Base-by-base conservation (phyloP, 257 asterid species). In the Przewalskia tangutica region DNA sequence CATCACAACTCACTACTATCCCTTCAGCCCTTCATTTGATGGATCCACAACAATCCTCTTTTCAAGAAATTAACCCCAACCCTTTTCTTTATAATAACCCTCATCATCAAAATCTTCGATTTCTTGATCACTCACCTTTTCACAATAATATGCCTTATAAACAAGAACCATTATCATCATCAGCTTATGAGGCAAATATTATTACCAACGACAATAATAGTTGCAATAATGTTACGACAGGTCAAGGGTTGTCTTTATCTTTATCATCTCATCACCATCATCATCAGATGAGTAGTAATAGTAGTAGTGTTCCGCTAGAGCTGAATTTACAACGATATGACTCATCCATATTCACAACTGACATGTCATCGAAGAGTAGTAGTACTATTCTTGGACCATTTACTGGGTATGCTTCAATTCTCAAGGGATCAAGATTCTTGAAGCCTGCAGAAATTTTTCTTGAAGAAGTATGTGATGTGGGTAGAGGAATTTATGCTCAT, bases 211-310 rank as follows among this genome's bases (percentile, higher is more conserved):
- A 4, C 50, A 56, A 38, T 36, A 34, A 3, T 70, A 18, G 1
- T 40, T 8, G 3, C 36, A 84, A 62, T 50, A 77, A 42, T 3
- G 58, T 77, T 14, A 67, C 38, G 7, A 68, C 36, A 17, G 90
- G 92, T 63, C 97, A 93, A 76, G 97, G 95, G 55, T 83, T 95
- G 81, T 95, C 97, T 23, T 59, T 95, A 58, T 93, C 99, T 8
- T 81, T 95, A 5, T 93, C 98, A 1, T 90, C 88, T 86, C 91
- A 88, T 1, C 9, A 48, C 50, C 85, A 71, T 48, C 17, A 53
- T 53, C n/a, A 68, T 17, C 50, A 42, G 2, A 10, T 2, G 40
- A 62, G 3, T 23, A 80, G 55, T 16, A 73, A 7, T 70, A 82
- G 51, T 34, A 79, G 16, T 1, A 77, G 50, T 85, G 89, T 89